phyloP scores from a whole-genome alignment of 2,329 filamentous ascomycete genomes.

The Epichloe elymi region DNA sequence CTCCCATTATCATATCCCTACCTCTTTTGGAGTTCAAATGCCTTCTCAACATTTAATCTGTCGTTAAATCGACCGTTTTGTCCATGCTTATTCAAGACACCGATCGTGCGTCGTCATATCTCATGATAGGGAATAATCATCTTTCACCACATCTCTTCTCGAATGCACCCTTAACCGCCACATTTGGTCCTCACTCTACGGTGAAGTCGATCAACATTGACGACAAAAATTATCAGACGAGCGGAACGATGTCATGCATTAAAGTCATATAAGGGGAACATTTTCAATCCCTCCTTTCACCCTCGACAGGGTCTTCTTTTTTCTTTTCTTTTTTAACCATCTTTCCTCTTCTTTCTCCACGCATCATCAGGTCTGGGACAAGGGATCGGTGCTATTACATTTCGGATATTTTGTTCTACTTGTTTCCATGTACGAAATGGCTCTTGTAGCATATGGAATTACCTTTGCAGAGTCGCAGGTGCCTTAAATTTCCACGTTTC shows the following conservation, averaged over 20 bases:
- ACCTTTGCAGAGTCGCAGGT: not conserved
- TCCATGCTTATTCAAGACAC: not conserved
- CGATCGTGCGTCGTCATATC: constrained; percentile 3
- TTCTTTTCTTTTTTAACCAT: not conserved
- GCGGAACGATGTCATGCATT: not conserved
- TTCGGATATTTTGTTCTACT: not conserved
- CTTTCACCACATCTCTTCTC: not conserved
- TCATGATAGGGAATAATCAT: not conserved
- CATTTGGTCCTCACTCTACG: not conserved
- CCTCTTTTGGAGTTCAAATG: constrained; percentile 19
- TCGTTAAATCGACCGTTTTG: not conserved
- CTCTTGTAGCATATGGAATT: not conserved
- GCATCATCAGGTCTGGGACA: not conserved
- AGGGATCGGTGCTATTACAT: not conserved
- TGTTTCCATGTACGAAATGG: constrained; percentile 1
- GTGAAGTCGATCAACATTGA: not conserved
- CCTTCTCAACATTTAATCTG: constrained; percentile 4
- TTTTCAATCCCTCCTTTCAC: not conserved
- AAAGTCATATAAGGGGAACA: not conserved
- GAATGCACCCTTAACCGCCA: not conserved
- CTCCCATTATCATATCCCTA: constrained; percentile 15
- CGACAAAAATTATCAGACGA: not conserved
- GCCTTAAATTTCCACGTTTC: too few species aligned
- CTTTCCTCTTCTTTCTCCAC: not conserved
- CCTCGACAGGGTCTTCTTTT: not conserved